These are phyloP conservation scores for Nidularia sp. DNA, from an alignment of 768 basidiomycete genomes.

Conservation along the genomic window DNA sequence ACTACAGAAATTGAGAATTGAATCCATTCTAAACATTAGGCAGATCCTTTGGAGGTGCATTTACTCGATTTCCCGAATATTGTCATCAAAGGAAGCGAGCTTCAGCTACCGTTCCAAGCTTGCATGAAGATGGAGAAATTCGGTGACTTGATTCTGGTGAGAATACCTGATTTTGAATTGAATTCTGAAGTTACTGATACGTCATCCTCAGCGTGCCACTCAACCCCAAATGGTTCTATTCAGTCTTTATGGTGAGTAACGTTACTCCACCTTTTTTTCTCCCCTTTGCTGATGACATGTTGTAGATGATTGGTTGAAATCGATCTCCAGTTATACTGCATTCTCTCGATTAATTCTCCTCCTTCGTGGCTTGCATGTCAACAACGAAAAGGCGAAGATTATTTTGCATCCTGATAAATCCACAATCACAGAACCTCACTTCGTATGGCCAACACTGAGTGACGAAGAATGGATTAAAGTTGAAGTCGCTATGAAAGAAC, in stretches of 20 bases:
- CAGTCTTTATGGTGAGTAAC: constrained; percentile 78
- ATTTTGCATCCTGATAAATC: constrained; percentile 96
- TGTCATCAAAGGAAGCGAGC: constrained; percentile 98
- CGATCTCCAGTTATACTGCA: constrained; percentile 97
- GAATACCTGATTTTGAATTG: constrained; percentile 7
- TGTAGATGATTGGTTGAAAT: constrained; percentile 96
- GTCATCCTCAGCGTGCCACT: constrained; percentile 67
- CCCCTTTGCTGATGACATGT: constrained; percentile 4
- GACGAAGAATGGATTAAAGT: constrained; percentile 99
- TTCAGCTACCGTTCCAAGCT: constrained; percentile 98
- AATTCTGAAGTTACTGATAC: background rate
- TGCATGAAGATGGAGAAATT: constrained; percentile 99
- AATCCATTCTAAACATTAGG: constrained; percentile 2
- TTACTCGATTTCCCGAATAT: constrained; percentile 99
- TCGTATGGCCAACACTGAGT: constrained; percentile 90
- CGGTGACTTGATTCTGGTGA: constrained; percentile 89
- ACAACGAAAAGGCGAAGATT: constrained; percentile 99
- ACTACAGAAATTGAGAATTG: background rate
- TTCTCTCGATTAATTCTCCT: constrained; percentile 98
- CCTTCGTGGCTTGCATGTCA: constrained; percentile 95
- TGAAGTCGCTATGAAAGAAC: constrained; percentile 97
- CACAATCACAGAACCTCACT: constrained; percentile 95
- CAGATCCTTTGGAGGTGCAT: constrained; percentile 95
- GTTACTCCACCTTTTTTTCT: background rate
- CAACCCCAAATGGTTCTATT: constrained; percentile 99